Evolutionary conservation across 805 yeast genomes (phyloP).

Genomic region (Candida quercuum): DNA sequence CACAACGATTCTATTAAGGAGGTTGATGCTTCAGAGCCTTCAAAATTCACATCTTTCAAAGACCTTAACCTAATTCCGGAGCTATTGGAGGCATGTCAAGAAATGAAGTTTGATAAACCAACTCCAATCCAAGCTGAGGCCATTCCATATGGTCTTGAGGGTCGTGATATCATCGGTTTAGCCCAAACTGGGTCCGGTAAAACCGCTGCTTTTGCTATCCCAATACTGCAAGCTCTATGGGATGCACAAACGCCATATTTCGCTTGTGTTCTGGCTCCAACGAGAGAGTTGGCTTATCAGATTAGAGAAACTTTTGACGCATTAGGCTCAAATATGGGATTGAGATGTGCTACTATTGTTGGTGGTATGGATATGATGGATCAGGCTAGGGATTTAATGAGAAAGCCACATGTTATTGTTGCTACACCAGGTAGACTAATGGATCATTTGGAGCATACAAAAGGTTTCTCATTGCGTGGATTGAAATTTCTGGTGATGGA

Average conservation of each 20-base stretch:
- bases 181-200: conserved; percentile 99
- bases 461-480: conserved; percentile 77
- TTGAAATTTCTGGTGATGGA: conserved; percentile 87
- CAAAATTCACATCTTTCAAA: conserved; percentile 36
- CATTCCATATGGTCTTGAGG: conserved; percentile 85
- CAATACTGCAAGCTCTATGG: conserved; percentile 88
- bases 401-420: conserved; percentile 89
- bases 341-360: conserved; percentile 82
- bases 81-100: conserved; percentile 71
- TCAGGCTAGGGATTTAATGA: conserved; percentile 88
- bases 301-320: conserved; percentile 96
- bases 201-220: conserved; percentile 97
- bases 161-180: conserved; percentile 89
- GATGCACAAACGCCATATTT: conserved; percentile 82
- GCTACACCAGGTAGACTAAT: conserved; percentile 94
- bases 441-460: conserved; percentile 91
- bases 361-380: conserved; percentile 99
- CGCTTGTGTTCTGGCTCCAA: conserved; percentile 84
- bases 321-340: conserved; percentile 85
- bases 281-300: conserved; percentile 81
- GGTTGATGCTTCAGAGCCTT: conserved; percentile 10
- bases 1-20: conserved; percentile 12
- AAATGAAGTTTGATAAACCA: conserved; percentile 71
- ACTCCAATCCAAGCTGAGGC: conserved; percentile 93
- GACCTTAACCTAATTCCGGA: conserved; percentile 71